A percentile compares a stretch with the other conserved stretches of the same genome.
These are phyloP conservation scores for Thyridium curvatum DNA, from an alignment of 2,329 filamentous ascomycete species.

Conservation along the genomic window DNA sequence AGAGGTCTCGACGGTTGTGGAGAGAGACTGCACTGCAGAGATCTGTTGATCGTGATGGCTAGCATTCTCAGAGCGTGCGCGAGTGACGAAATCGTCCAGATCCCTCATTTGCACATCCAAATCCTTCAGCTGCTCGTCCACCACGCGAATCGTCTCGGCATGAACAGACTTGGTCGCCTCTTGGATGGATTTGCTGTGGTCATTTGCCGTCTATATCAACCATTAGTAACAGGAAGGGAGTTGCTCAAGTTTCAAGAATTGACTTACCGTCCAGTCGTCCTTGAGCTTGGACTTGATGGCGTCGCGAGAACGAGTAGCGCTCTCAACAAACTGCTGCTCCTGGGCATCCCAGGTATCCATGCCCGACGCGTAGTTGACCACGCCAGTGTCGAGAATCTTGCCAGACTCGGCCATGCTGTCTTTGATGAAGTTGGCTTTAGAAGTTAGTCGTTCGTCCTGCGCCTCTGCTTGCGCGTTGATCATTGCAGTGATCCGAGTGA, in stretches of 20 bases:
- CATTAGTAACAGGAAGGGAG: constrained; percentile 38
- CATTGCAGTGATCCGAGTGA: constrained; percentile 71
- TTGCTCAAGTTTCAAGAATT: constrained; percentile 35
- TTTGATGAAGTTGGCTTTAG: constrained; percentile 56
- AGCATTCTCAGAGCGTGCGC: constrained; percentile 75
- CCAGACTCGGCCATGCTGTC: constrained; percentile 60
- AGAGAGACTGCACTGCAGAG: constrained; percentile 59
- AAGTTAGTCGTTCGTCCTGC: constrained; percentile 65
- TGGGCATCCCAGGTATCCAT: constrained; percentile 71
- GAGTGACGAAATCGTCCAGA: constrained; percentile 82
- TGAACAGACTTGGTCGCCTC: constrained; percentile 81
- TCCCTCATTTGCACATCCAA: constrained; percentile 85
- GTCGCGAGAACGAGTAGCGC: constrained; percentile 68
- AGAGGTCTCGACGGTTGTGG: constrained; percentile 63
- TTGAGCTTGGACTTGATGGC: constrained; percentile 75
- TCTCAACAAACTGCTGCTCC: constrained; percentile 63
- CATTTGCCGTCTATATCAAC: constrained; percentile 56
- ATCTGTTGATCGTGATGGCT: constrained; percentile 66
- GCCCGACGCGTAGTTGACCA: constrained; percentile 59
- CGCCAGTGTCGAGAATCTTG: constrained; percentile 56
- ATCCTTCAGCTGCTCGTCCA: constrained; percentile 81
- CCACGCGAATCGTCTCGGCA: constrained; percentile 81
- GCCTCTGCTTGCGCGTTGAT: constrained; percentile 67
- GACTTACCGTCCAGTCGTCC: constrained; percentile 73
- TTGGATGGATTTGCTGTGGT: constrained; percentile 78